These are phyloP conservation scores for Physaria fendleri DNA, from an alignment of 345 rosid genomes.

Conservation along the genomic window DNA sequence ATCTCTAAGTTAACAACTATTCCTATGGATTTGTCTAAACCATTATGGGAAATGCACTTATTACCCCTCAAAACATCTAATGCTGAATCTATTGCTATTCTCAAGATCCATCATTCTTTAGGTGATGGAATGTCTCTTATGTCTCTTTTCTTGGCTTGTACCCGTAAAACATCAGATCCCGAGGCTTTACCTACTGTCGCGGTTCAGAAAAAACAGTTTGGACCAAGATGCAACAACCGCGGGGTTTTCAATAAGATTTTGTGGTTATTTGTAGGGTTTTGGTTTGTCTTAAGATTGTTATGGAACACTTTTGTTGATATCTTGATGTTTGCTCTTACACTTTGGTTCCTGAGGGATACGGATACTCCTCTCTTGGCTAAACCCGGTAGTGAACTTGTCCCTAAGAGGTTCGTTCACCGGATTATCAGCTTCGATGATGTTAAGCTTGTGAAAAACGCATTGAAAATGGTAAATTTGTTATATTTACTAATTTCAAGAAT, in stretches of 20 bases:
- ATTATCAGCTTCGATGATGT: slow-evolving; percentile 54
- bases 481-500: neutral
- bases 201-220: slow-evolving; percentile 6
- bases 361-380: slow-evolving; percentile 45
- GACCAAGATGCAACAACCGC: neutral
- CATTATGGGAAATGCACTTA: slow-evolving; percentile 79
- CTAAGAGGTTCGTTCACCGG: slow-evolving; percentile 41
- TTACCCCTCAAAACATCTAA: slow-evolving; percentile 49
- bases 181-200: slow-evolving; percentile 57
- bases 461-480: slow-evolving; percentile 19
- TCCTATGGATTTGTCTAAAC: slow-evolving; percentile 60
- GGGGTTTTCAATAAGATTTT: slow-evolving; percentile 25
- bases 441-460: slow-evolving; percentile 34
- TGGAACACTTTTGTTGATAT: slow-evolving; percentile 56
- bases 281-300: slow-evolving; percentile 36
- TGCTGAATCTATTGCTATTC: slow-evolving; percentile 47
- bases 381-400: slow-evolving; percentile 10
- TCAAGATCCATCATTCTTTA: slow-evolving; percentile 53
- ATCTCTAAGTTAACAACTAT: slow-evolving; percentile 46
- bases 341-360: slow-evolving; percentile 43
- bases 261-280: slow-evolving; percentile 37
- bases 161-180: slow-evolving; percentile 53
- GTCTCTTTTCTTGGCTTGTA: slow-evolving; percentile 53
- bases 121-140: slow-evolving; percentile 63
- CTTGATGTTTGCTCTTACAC: slow-evolving; percentile 34